Base-by-base conservation (phyloP, 2,329 filamentous ascomycete species). In the Coniochaeta prunicola region DNA sequence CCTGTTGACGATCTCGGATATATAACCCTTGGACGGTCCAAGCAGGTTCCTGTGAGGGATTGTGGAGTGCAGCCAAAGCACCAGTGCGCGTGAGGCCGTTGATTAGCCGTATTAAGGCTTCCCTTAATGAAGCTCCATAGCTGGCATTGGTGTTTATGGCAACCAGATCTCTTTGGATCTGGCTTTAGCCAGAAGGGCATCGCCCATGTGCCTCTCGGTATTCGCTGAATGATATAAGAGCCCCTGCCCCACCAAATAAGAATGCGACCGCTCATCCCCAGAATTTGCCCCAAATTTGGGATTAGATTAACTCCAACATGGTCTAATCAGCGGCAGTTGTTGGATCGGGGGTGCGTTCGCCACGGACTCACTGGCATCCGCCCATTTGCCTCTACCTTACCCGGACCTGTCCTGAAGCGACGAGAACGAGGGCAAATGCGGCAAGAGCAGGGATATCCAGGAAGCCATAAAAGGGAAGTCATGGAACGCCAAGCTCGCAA, bases 221-320 rank as follows among this genome's bases (percentile, higher is more conserved):
- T 24, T 55, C 30, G 53, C 30, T 24, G 33, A 55, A 55, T 24
- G 17, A 55, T 33, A 34, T 55, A 55, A 55, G 15, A 34, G 12
- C 53, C 33, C 53, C 53, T 55, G 30, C 53, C 53, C 53, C 53
- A 24, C 53, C 53, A 24, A 55, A 36, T 55, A 34, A 55, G 53
- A 36, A 55, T 3, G 17, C 30, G 30, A 21, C 30, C 24, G 10
- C 28, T 21, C 26, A 19, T 55, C 53, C 50, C 53, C 53, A 34
- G 53, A 36, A 13, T 55, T 55, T 55, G 53, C 53, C 53, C 30
- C 53, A 55, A 55, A 55, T 36, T 55, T 34, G 26, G 19, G 19
- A 34, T 33, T 55, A 55, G 17, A 55, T 55, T 55, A 55, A 55
- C 15, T 21, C 53, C 30, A 31, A 36, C 28, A 24, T 55, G 9